Base-by-base conservation (phyloP, 768 basidiomycete species). In the Tulasnella calospora region DNA sequence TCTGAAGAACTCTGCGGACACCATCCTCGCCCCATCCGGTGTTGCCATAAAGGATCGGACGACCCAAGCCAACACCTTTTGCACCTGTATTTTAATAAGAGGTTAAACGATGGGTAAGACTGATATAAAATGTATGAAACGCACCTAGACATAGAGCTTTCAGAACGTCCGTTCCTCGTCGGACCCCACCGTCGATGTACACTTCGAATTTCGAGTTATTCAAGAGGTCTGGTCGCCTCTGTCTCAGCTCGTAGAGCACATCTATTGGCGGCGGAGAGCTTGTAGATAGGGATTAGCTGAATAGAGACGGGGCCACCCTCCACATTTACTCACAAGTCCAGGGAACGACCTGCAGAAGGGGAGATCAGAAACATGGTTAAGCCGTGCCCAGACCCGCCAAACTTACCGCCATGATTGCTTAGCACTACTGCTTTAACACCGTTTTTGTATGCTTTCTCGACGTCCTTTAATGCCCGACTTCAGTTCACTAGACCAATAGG, bases 401-500 rank as follows among this genome's bases (percentile, higher is more conserved):
- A 73, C 72, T 6, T 38, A 73, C 72, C 96, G 77, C 96, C 96
- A 81, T 98, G 96, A 81, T 98, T 98, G 0, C 92, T 94, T 12
- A 98, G 85, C 77, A 96, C 87, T 80, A 98, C 94, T 6, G 93
- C 96, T 78, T 96, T 91, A 23, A 94, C 91, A 17, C 95, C 94
- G 40, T 92, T 89, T 79, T 96, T 91, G 23, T 88, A 90, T 38
- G 95, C 95, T 70, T 95, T 88, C 57, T 94, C 89, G 2, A 93
- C 95, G 85, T 98, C 96, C 90, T 88, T 40, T 2, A 46, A 72
- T 47, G 6, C 27, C 7, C 33, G 33, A 35, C 33, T 10, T 81
- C 55, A 80, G 76, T 67, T 35, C 10, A 44, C 70, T 35, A 35
- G 38, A 40, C 35, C 57, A 67, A 69, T 19, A 15, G 30, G 38